Conservation (phyloP, 805 yeast genomes). For the Starmerella vitae region DNA sequence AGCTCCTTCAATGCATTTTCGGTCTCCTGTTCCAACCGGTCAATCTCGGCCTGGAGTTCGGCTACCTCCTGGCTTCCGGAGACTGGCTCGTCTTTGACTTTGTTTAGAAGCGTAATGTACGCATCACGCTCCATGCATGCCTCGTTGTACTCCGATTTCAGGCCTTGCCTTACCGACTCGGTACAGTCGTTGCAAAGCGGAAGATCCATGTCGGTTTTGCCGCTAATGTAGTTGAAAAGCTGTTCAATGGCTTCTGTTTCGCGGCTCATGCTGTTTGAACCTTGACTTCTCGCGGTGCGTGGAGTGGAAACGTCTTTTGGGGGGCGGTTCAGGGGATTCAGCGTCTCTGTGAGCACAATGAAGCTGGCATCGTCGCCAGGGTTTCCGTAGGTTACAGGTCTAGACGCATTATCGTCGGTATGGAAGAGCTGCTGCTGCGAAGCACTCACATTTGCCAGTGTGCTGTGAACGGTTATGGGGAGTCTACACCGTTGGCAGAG, state of each 20-base stretch:
- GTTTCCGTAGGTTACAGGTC: slow-evolving; percentile 21
- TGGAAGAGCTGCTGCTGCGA: slow-evolving; percentile 45
- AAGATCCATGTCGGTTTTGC: slow-evolving; percentile 61
- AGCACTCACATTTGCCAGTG: slow-evolving; percentile 38
- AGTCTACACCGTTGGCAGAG: slow-evolving; percentile 52
- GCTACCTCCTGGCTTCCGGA: slow-evolving; percentile 34
- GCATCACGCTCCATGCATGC: slow-evolving; percentile 64
- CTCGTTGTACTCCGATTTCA: slow-evolving; percentile 58
- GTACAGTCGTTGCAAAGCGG: slow-evolving; percentile 89
- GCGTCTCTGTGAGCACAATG: slow-evolving; percentile 19
- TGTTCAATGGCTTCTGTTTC: slow-evolving; percentile 34
- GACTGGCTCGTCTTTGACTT: slow-evolving; percentile 45
- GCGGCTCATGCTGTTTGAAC: slow-evolving; percentile 6
- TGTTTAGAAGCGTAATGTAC: slow-evolving; percentile 58
- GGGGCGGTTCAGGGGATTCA: slow-evolving; percentile 18
- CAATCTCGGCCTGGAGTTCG: slow-evolving; percentile 36
- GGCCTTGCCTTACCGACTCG: slow-evolving; percentile 44
- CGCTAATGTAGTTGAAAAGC: slow-evolving; percentile 58
- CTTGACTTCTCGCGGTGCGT: neutral
- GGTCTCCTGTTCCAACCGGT: slow-evolving; percentile 33
- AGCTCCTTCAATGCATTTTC: slow-evolving; percentile 27
- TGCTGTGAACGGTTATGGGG: slow-evolving; percentile 43
- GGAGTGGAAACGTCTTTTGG: neutral
- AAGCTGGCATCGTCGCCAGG: slow-evolving; percentile 21
- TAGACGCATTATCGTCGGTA: slow-evolving; percentile 22